Conservation (phyloP, 305 asterid genomes). For the Rubia tinctorum region DNA sequence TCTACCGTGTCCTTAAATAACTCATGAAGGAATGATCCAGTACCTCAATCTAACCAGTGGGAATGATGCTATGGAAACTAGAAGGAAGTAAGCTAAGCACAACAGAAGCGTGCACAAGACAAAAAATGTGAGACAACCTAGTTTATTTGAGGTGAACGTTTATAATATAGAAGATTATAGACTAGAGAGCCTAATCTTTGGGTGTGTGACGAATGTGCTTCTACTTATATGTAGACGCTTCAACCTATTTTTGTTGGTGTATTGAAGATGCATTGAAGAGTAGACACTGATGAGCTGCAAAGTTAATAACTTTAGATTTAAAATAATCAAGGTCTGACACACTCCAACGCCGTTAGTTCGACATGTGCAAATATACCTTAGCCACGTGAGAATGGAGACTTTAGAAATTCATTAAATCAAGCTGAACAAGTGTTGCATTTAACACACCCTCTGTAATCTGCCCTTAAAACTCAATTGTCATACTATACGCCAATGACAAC, state of each 20-base stretch:
- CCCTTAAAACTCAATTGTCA: too few species aligned
- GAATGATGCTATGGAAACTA: constrained; percentile 69
- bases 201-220: too few species aligned
- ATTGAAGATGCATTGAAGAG: too few species aligned
- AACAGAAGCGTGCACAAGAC: constrained; percentile 65
- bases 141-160: too few species aligned
- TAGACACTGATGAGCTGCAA: not conserved
- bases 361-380: constrained; percentile 41
- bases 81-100: constrained; percentile 95
- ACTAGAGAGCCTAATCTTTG: too few species aligned
- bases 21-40: constrained; percentile 4
- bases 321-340: not conserved
- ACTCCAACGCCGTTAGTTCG: not conserved
- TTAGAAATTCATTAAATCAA: constrained; percentile 56
- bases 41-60: constrained; percentile 87
- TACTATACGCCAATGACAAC: too few species aligned
- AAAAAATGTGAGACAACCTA: constrained; percentile 1
- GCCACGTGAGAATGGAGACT: constrained; percentile 46
- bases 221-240: too few species aligned
- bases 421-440: constrained; percentile 79
- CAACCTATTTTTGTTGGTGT: too few species aligned
- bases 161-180: too few species aligned
- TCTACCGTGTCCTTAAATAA: not conserved
- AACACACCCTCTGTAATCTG: constrained; percentile 74
- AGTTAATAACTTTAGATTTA: not conserved